Evolutionary conservation across 179 eudicot genomes (phyloP).

Genomic region (Camellia oleifera): DNA sequence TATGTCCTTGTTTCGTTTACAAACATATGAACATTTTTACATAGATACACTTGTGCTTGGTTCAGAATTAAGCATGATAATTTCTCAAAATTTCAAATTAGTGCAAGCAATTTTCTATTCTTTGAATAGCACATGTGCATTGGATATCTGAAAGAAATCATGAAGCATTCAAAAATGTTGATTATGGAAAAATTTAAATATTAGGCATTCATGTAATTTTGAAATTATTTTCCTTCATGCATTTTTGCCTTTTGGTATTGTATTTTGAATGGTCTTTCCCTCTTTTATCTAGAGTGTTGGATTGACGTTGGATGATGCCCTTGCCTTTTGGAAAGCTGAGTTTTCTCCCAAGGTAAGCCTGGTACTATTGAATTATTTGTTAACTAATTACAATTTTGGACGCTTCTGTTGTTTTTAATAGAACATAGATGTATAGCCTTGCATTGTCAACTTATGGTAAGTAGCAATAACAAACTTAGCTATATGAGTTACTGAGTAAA

Average conservation of each 20-base stretch:
- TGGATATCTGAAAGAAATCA: neutral
- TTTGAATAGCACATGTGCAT: neutral
- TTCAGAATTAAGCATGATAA: neutral
- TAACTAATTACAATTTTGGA: neutral
- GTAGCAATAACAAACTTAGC: neutral
- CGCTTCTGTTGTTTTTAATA: neutral
- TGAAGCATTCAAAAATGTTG: neutral
- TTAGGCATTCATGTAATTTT: neutral
- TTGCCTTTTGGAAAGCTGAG: constrained; percentile 94
- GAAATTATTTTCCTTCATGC: neutral
- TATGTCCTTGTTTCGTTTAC: neutral
- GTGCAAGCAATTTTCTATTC: neutral
- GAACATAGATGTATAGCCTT: neutral
- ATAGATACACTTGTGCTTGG: neutral
- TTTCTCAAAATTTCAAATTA: neutral
- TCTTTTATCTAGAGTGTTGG: constrained; percentile 71
- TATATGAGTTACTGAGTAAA: neutral
- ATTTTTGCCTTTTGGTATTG: neutral
- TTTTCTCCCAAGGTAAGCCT: constrained; percentile 75
- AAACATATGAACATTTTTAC: neutral
- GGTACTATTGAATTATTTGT: constrained; percentile 4
- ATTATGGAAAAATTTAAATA: neutral
- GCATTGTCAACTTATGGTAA: neutral
- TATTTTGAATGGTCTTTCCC: neutral
- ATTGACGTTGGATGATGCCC: constrained; percentile 93